Base-by-base conservation (phyloP, 805 yeast species). In the Kluyveromyces lactis region DNA sequence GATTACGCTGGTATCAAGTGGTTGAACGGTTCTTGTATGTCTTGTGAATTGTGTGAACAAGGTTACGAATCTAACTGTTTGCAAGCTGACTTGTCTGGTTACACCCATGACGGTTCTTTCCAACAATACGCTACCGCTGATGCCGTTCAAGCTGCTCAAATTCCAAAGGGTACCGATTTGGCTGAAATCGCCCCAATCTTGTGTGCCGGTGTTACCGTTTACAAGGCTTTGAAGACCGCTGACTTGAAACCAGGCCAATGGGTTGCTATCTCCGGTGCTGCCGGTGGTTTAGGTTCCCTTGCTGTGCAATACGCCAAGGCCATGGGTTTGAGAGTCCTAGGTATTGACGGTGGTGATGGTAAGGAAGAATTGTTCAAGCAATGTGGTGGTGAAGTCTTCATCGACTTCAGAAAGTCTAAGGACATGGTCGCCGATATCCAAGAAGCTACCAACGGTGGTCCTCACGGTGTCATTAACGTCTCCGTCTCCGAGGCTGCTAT, bases 91-190 rank as follows among this genome's bases (percentile, higher is more conserved):
- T 62, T 72, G 43, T 72, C 75, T 10, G 79, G 79, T 47, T 72
- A 72, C 60, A 71, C 76, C 11, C 76, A 71, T 45, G 77, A 73
- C 48, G 79, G 95, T 45, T 77, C 92, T 15, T 84, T 86, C 77
- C 94, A 86, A 64, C 85, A 85, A 65, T 85, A 82, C 58, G 90
- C 89, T 27, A 78, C 89, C 31, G 94, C 89, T 26, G 87, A 84
- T 62, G 87, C 90, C 18, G 70, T 81, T 36, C 92, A 84, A 58
- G 94, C 92, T 24, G 92, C 94, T n/a, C 67, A 70, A 46, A 74
- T 85, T 49, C 86, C 92, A 35, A 56, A 72, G 53, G 81, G 78
- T 37, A 67, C 82, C 21, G 86, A 86, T 56, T 71, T 84, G 52
- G 87, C 89, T 27, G 68, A 67, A 43, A 75, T 77, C 41, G 78